Conservation (phyloP, 345 rosid species). For the Heritiera littoralis region DNA sequence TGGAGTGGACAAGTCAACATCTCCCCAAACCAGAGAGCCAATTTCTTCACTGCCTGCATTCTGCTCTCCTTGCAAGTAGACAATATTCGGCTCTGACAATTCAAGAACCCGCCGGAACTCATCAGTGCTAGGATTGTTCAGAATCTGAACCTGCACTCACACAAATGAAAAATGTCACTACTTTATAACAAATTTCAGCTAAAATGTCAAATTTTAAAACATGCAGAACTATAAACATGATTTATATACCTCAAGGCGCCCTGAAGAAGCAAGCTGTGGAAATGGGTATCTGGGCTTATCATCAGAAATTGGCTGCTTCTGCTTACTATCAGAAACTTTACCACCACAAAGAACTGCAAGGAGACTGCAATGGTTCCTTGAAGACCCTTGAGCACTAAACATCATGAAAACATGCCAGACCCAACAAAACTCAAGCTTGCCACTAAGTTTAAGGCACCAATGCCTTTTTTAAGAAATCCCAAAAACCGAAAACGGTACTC, state of each 20-base stretch:
- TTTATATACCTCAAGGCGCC: conserved; percentile 74
- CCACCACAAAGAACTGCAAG: conserved; percentile 74
- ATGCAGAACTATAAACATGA: conserved; percentile 16
- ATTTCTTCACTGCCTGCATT: conserved; percentile 63
- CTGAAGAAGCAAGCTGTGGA: conserved; percentile 81
- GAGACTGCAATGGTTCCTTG: conserved; percentile 83
- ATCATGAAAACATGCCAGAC: conserved; percentile 74
- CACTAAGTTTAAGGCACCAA: background rate
- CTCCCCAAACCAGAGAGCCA: conserved; percentile 65
- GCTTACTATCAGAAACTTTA: conserved; percentile 45
- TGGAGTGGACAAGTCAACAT: conserved; percentile 67
- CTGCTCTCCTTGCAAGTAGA: conserved; percentile 81
- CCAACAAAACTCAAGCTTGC: conserved; percentile 24
- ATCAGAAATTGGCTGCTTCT: conserved; percentile 43
- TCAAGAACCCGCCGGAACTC: conserved; percentile 65
- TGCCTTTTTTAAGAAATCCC: conserved; percentile 7
- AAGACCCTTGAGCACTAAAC: conserved; percentile 91
- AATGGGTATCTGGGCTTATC: conserved; percentile 65
- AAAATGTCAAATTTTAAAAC: background rate
- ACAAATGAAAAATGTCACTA: conserved; percentile 17
- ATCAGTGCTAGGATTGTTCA: conserved; percentile 66
- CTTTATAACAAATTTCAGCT: conserved; percentile 12
- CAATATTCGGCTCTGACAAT: conserved; percentile 63
- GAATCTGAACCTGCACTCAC: conserved; percentile 61
- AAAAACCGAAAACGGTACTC: conserved; percentile 7